Base-by-base conservation (phyloP, 495 filamentous ascomycete species). In the Bryoglossum gracile region DNA sequence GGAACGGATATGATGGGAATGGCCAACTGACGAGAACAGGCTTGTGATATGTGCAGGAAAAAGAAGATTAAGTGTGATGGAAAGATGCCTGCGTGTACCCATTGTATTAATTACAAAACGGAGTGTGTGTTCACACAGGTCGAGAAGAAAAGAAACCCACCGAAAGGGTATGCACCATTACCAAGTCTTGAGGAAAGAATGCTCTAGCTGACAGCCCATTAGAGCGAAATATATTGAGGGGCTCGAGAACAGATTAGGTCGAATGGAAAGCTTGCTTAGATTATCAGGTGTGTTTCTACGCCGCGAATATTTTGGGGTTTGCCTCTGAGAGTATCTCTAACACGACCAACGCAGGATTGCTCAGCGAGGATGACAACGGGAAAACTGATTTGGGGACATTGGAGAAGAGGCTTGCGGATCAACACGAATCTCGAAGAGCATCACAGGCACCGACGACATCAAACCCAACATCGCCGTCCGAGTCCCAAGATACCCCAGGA, bases 31-130 rank as follows among this genome's bases (percentile, higher is more conserved):
- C 47, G 18, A 30, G 16, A 49, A 32, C 63, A 91, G 87, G 92
- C 92, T 42, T 98, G 92, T 72, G 92, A 98, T 62, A 95, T 96
- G 91, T 98, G 92, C 62, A 80, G 92, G 54, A 96, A 95, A 70
- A 98, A 97, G 74, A 98, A 98, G 77, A 97, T 98, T 62, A 97
- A 97, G 68, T 98, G 92, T 67, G 94, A 98, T 62, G 92, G 92
- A 43, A 95, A 94, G 67, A 81, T 92, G 65, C 92, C 94, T 32
- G 80, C 87, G 48, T 98, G 92, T 67, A 89, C 88, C 13, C 94
- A 98, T 66, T 98, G 92, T 63, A 83, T 83, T 62, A 97, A 98
- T 65, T 96, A 97, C 73, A 96, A 95, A 73, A 95, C 89, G 8
- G 90, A 96, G 57, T 98, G 92, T 61, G 78, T 97, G 46, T 98